Evolutionary conservation across 345 rosid species (phyloP).

Genomic region (Anastatica hierochuntica): DNA sequence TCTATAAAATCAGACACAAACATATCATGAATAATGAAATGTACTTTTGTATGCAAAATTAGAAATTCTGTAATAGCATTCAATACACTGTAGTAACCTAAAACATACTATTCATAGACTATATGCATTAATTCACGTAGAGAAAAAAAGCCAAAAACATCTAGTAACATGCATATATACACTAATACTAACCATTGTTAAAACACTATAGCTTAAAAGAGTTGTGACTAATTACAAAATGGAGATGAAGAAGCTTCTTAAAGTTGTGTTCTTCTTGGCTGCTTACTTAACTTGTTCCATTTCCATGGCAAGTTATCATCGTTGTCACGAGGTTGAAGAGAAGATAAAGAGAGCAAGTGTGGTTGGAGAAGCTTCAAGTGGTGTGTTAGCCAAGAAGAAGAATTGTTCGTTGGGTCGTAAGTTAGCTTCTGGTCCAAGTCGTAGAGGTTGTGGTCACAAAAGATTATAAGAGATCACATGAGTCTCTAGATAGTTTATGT

Average conservation of each 20-base stretch:
- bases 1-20: conserved; percentile 13
- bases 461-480: neutral
- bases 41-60: neutral
- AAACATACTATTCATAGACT: neutral
- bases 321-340: neutral
- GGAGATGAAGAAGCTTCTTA: conserved; percentile 10
- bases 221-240: neutral
- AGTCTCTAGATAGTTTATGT: neutral
- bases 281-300: conserved; percentile 3
- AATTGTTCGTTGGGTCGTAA: neutral
- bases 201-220: neutral
- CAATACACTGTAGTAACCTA: conserved; percentile 12
- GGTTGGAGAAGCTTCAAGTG: neutral
- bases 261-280: neutral
- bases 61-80: conserved; percentile 9
- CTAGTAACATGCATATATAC: conserved; percentile 1
- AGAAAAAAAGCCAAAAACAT: neutral
- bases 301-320: conserved; percentile 3
- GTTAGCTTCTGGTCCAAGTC: conserved; percentile 24
- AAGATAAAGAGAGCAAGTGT: neutral
- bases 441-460: conserved; percentile 13
- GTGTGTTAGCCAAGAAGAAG: neutral
- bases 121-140: conserved; percentile 7
- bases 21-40: neutral
- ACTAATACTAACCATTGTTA: neutral